phyloP scores from a whole-genome alignment of 192 early-diverging fungal species.

The Oehlia diaphana region DNA sequence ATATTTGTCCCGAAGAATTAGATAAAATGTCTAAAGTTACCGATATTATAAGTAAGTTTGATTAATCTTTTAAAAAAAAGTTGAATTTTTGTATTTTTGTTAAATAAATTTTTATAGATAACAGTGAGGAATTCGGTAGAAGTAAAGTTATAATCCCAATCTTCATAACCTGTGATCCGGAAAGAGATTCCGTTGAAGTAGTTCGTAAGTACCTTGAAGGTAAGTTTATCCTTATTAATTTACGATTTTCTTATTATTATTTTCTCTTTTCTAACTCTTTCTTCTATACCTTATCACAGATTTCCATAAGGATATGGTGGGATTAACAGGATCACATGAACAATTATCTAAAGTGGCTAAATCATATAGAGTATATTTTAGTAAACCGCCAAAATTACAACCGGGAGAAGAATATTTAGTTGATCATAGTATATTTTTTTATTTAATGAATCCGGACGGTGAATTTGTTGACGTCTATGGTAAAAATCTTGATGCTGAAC shows the following conservation, averaged over 20 bases:
- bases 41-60: constrained; percentile 65
- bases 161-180: constrained; percentile 97
- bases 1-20: constrained; percentile 98
- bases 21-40: constrained; percentile 95
- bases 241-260: neutral
- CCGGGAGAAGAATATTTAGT: constrained; percentile 93
- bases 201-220: constrained; percentile 72
- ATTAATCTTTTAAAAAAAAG: neutral
- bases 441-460: constrained; percentile 91
- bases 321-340: constrained; percentile 85
- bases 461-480: constrained; percentile 90
- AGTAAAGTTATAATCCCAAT: constrained; percentile 75
- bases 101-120: constrained; percentile 36
- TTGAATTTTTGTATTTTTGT: too few relatives aligned
- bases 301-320: constrained; percentile 93
- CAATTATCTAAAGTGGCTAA: constrained; percentile 84
- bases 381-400: constrained; percentile 76
- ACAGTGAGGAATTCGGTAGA: constrained; percentile 43
- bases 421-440: constrained; percentile 99
- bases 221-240: neutral
- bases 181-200: constrained; percentile 83
- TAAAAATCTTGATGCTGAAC: constrained; percentile 69
- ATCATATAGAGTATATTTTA: constrained; percentile 93
- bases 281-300: constrained; percentile 44
- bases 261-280: neutral